Conservation (phyloP, 495 filamentous ascomycete species). For the Aspergillus saccharolyticus region DNA sequence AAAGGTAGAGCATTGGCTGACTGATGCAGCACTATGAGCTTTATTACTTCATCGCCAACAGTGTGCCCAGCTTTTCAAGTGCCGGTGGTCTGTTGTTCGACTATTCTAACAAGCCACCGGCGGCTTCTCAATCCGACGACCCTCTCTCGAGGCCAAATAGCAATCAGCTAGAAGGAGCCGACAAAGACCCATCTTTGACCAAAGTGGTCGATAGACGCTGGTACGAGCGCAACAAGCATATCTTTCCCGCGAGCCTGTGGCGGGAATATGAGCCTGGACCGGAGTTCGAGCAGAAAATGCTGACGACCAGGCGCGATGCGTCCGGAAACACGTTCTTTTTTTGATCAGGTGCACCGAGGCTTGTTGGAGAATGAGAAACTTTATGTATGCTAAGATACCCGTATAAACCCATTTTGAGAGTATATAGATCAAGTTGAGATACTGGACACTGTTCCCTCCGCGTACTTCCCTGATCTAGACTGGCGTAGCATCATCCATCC, state of each 20-base stretch:
- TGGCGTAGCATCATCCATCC: not conserved
- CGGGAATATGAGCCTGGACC: slow-evolving; percentile 87
- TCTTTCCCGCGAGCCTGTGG: slow-evolving; percentile 94
- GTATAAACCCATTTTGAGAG: slow-evolving; percentile 1
- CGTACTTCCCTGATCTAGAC: not conserved
- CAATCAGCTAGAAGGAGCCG: slow-evolving; percentile 63
- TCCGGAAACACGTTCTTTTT: slow-evolving; percentile 95
- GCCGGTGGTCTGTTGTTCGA: slow-evolving; percentile 60
- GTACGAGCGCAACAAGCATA: slow-evolving; percentile 97
- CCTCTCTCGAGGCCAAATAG: slow-evolving; percentile 44
- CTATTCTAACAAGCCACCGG: slow-evolving; percentile 58
- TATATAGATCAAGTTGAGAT: not conserved
- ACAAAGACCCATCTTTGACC: slow-evolving; percentile 76
- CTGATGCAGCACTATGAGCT: slow-evolving; percentile 81
- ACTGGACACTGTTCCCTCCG: not conserved
- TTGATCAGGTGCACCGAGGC: slow-evolving; percentile 26
- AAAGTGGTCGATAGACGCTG: slow-evolving; percentile 95
- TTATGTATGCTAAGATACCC: slow-evolving; percentile 19
- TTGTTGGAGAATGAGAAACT: not conserved
- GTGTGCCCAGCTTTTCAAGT: slow-evolving; percentile 62
- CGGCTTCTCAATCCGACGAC: slow-evolving; percentile 31
- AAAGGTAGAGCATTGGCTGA: slow-evolving; percentile 17
- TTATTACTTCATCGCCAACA: slow-evolving; percentile 94
- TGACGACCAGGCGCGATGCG: slow-evolving; percentile 60
- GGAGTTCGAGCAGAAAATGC: slow-evolving; percentile 75